Conservation (phyloP, 176 grass and related monocot species). For the Alopecurus myosuroides region DNA sequence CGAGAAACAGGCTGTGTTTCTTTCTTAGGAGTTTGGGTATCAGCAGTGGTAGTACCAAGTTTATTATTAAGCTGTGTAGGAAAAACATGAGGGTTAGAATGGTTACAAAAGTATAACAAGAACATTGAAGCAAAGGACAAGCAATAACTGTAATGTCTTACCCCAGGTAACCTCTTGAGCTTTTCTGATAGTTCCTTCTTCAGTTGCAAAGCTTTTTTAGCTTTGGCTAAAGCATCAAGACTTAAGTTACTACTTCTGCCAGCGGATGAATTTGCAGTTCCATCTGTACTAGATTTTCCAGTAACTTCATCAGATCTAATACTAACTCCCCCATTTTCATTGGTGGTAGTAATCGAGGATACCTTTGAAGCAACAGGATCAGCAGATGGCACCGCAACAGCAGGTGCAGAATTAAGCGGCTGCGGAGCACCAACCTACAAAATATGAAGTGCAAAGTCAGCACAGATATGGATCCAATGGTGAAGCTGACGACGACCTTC, state of each 20-base stretch:
- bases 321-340: conserved; percentile 99
- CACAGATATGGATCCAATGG: conserved; percentile 13
- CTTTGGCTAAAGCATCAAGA: conserved; percentile 99
- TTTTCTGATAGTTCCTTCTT: conserved; percentile 91
- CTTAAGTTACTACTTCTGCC: conserved; percentile 79
- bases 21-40: conserved; percentile 44
- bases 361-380: conserved; percentile 68
- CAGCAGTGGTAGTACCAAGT: conserved; percentile 36
- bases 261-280: conserved; percentile 58
- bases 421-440: conserved; percentile 54
- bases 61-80: conserved; percentile 74
- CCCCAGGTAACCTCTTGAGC: conserved; percentile 71
- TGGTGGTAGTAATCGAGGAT: conserved; percentile 93
- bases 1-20: conserved; percentile 30
- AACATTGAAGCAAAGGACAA: conserved; percentile 1
- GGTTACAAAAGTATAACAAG: background rate
- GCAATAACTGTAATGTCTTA: conserved; percentile 27
- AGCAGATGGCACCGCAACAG: conserved; percentile 39
- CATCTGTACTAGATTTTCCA: conserved; percentile 99
- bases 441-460: conserved; percentile 29
- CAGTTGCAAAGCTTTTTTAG: conserved; percentile 94
- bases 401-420: conserved; percentile 44
- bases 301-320: conserved; percentile 99
- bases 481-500: background rate
- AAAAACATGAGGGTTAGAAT: conserved; percentile 1